Evolutionary conservation across 2,329 filamentous ascomycete genomes (phyloP), one percentile per base, ranked within the genome.

Genomic region (Fusarium humuli): DNA sequence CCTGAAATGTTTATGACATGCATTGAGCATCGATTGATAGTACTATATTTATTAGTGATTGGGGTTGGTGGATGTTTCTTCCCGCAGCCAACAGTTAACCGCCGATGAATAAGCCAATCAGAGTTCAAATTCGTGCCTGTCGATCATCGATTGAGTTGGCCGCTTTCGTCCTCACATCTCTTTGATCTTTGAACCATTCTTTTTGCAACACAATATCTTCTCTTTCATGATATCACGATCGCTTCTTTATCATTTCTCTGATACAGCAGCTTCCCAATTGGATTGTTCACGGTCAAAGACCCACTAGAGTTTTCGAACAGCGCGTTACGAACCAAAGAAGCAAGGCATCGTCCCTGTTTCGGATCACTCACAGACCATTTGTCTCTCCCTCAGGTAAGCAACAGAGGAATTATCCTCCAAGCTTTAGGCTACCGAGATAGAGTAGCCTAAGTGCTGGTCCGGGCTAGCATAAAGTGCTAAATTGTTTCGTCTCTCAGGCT

Each of bases 1-100:
- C 60, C 49, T 37, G 46, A 72, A 65, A 74, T 73, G 54, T 46
- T 40, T 65, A 66, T 50, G 57, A 65, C 57, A 53, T 37, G 32
- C 40, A 60, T 57, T 55, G n/a, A 54, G 54, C 41, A 50, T 18
- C 23, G 23, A 6, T 4, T n/a, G 45, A 25, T 23, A 10, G 27
- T 29, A 41, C 16, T 13, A 23, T 22, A 29, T 29, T 29, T 29
- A 29, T 34, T 18, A 22, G 16, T 18, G 29, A 18, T 22, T 25
- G 20, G n/a, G n/a, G 16, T 8, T 45, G 37, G 37, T 10, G 22
- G 32, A 41, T 23, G 27, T 37, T 40, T 44, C 22, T n/a, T 52
- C 11, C 32, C 20, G 20, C 50, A n/a, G 47, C 59, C 44, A 64
- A 13, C 52, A 23, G 27, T 64, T 64, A 68, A 49, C 44, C 47